Evolutionary conservation across 1,139 yeast species (phyloP).

Genomic region (Candida gigantensis): DNA sequence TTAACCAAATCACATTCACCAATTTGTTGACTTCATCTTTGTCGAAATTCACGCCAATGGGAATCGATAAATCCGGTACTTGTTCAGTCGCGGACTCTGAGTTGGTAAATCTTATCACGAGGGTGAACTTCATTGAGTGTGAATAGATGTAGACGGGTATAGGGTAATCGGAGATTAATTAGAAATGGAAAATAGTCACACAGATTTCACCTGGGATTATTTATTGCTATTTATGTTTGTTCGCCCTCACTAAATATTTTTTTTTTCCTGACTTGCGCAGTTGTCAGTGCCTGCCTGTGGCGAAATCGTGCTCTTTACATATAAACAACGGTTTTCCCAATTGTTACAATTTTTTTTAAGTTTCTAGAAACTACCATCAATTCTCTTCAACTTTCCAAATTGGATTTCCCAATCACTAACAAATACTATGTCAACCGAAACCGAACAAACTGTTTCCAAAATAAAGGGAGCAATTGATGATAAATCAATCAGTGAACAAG

Average conservation of each 20-base stretch:
- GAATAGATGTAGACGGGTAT: neutral
- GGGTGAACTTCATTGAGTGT: slow-evolving; percentile 20
- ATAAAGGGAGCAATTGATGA: slow-evolving; percentile 15
- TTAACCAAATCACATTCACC: slow-evolving; percentile 30
- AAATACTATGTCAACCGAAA: slow-evolving; percentile 1
- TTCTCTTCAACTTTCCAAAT: too few species aligned
- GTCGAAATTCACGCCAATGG: slow-evolving; percentile 30
- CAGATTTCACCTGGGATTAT: too few species aligned
- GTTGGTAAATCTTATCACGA: slow-evolving; percentile 36
- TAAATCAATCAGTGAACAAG: slow-evolving; percentile 27
- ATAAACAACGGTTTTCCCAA: neutral
- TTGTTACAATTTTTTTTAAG: slow-evolving; percentile 2
- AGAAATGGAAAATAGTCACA: neutral
- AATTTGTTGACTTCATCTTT: slow-evolving; percentile 34
- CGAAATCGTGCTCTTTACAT: slow-evolving; percentile 1
- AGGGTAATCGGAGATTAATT: slow-evolving; percentile 1
- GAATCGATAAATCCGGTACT: slow-evolving; percentile 31
- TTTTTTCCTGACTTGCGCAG: too few species aligned
- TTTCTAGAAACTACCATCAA: slow-evolving; percentile 15
- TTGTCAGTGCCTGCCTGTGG: slow-evolving; percentile 1
- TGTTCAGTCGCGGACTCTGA: slow-evolving; percentile 23
- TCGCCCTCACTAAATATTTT: too few species aligned
- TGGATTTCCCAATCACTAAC: too few species aligned
- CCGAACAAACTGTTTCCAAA: slow-evolving; percentile 12
- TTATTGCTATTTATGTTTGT: too few species aligned